These are phyloP conservation scores for Stereum hirsutum DNA, from an alignment of 1,284 basidiomycete species.

Conservation along the genomic window DNA sequence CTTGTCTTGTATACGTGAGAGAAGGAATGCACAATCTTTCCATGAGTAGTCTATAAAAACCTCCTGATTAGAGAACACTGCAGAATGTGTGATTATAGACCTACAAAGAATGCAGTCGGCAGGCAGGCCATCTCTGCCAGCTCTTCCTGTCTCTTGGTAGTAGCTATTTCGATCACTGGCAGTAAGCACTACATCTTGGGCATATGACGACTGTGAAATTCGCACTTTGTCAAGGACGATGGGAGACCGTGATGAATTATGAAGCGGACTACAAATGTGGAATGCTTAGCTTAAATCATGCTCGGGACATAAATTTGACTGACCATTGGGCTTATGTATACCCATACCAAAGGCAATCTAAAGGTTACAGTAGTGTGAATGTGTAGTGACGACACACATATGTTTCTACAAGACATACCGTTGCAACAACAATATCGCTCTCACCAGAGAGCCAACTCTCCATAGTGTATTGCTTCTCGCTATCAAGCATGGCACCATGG, in stretches of 20 bases:
- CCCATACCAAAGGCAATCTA: slow-evolving; percentile 92
- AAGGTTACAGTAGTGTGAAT: slow-evolving; percentile 4
- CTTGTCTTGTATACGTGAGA: slow-evolving; percentile 44
- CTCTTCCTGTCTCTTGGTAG: slow-evolving; percentile 82
- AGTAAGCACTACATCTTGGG: background rate
- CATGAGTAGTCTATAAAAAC: slow-evolving; percentile 45
- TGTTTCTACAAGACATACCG: slow-evolving; percentile 48
- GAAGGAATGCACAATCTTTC: slow-evolving; percentile 38
- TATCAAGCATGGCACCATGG: slow-evolving; percentile 71
- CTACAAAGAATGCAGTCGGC: slow-evolving; percentile 56
- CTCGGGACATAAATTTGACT: too few relatives aligned
- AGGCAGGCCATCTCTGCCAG: slow-evolving; percentile 67
- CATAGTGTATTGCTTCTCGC: slow-evolving; percentile 62
- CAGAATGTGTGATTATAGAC: slow-evolving; percentile 9
- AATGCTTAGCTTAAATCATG: slow-evolving; percentile 3
- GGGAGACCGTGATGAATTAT: slow-evolving; percentile 74
- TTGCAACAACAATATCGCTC: slow-evolving; percentile 86
- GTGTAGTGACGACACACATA: too few relatives aligned
- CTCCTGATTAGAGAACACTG: background rate
- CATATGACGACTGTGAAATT: slow-evolving; percentile 7
- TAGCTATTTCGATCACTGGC: slow-evolving; percentile 29
- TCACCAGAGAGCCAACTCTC: slow-evolving; percentile 69
- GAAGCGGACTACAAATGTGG: slow-evolving; percentile 44
- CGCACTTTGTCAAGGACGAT: slow-evolving; percentile 55
- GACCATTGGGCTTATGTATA: slow-evolving; percentile 83